Evolutionary conservation across 2,329 filamentous ascomycete genomes (phyloP).

Genomic region (Botryotinia globosa): DNA sequence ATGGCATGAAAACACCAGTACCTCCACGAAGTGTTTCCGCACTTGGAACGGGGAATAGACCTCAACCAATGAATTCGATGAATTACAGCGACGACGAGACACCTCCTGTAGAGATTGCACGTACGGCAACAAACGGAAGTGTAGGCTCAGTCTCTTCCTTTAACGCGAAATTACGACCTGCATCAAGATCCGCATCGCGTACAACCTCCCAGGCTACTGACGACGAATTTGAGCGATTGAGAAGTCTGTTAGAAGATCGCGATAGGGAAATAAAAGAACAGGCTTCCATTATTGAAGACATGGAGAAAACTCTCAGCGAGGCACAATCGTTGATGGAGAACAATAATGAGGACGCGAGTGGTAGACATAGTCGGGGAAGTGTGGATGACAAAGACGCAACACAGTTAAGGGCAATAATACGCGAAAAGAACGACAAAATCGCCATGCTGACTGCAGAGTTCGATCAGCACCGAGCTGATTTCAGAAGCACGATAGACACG

Average conservation of each 20-base stretch:
- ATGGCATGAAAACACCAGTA: conserved; percentile 48
- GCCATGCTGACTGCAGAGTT: conserved; percentile 90
- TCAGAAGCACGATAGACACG: conserved; percentile 94
- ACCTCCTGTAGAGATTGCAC: conserved; percentile 51
- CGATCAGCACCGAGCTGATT: conserved; percentile 90
- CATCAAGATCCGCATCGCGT: conserved; percentile 42
- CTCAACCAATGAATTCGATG: conserved; percentile 43
- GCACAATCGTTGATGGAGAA: conserved; percentile 68
- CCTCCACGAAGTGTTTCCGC: conserved; percentile 60
- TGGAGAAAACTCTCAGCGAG: conserved; percentile 85
- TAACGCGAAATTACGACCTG: conserved; percentile 51
- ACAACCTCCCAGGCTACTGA: conserved; percentile 47
- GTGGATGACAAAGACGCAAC: conserved; percentile 68
- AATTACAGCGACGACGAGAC: conserved; percentile 57
- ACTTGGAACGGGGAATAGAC: conserved; percentile 45
- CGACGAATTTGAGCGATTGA: conserved; percentile 71
- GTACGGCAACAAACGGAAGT: conserved; percentile 51
- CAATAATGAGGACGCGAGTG: conserved; percentile 46
- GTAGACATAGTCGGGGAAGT: conserved; percentile 46
- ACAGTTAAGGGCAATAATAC: conserved; percentile 76
- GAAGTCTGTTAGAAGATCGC: conserved; percentile 73
- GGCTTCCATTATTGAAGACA: conserved; percentile 75
- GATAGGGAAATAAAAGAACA: conserved; percentile 90
- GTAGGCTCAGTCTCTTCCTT: conserved; percentile 55
- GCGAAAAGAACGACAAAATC: conserved; percentile 97